Percentiles rank a stretch among this genome's conserved stretches.
phyloP scores from a whole-genome alignment of 192 early-diverging fungal genomes.

The Umbelopsis isabellina region DNA sequence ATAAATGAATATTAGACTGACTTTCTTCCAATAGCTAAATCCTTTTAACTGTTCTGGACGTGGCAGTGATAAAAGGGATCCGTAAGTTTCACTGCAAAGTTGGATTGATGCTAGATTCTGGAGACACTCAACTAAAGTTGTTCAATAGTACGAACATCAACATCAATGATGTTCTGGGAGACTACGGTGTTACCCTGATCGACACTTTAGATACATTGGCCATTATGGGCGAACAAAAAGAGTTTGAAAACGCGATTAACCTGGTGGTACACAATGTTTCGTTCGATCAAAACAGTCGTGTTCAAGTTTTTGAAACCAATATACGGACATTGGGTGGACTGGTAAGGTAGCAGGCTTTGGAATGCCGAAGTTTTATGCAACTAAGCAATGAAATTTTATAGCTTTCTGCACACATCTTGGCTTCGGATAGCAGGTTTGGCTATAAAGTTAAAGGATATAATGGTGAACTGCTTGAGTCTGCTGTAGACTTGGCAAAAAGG shows the following conservation, averaged over 20 bases:
- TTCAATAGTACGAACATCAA: slow-evolving; percentile 47
- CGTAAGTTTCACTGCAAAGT: slow-evolving; percentile 41
- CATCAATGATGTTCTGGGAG: slow-evolving; percentile 94
- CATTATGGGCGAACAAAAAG: slow-evolving; percentile 65
- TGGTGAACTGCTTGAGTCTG: slow-evolving; percentile 78
- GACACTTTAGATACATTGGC: slow-evolving; percentile 90
- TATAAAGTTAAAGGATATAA: slow-evolving; percentile 69
- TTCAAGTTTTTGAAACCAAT: slow-evolving; percentile 96
- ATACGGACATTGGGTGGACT: slow-evolving; percentile 90
- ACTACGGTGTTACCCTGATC: slow-evolving; percentile 91
- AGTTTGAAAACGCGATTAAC: slow-evolving; percentile 68
- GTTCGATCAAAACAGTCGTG: slow-evolving; percentile 84
- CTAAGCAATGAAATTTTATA: slow-evolving; percentile 3
- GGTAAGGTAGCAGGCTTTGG: slow-evolving; percentile 28
- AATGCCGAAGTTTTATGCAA: background rate
- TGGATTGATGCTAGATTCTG: background rate
- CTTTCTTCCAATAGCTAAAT: slow-evolving; percentile 54
- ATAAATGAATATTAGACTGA: background rate
- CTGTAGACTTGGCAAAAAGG: slow-evolving; percentile 79
- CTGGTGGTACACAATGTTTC: slow-evolving; percentile 64
- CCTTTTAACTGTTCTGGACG: slow-evolving; percentile 82
- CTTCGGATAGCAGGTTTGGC: slow-evolving; percentile 64
- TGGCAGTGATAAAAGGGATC: slow-evolving; percentile 66
- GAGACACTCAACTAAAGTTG: background rate
- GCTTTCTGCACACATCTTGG: slow-evolving; percentile 88